Conservation (phyloP, 2,329 filamentous ascomycete genomes). For the Calonectria naviculata region DNA sequence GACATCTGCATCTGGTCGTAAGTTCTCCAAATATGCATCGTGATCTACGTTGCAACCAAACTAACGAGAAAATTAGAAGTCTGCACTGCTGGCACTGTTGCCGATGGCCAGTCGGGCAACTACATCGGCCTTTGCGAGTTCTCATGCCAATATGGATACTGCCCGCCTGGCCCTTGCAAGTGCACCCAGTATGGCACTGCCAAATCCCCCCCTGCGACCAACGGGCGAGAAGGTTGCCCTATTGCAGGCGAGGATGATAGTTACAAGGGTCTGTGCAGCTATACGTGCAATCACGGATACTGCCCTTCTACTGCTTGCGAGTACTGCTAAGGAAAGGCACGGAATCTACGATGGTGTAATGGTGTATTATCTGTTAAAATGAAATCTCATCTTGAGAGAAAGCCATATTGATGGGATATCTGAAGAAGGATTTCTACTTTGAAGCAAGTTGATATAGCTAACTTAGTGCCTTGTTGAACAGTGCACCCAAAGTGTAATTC, state of each 20-base stretch:
- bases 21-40: background rate
- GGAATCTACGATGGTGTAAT: background rate
- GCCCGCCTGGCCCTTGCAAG: slow-evolving; percentile 46
- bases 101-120: slow-evolving; percentile 44
- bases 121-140: slow-evolving; percentile 50
- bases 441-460: no score
- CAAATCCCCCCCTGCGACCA: slow-evolving; percentile 36
- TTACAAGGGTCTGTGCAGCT: slow-evolving; percentile 59
- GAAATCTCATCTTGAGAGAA: no score
- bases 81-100: slow-evolving; percentile 42
- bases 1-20: slow-evolving; percentile 3
- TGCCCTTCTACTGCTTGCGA: slow-evolving; percentile 50
- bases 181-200: slow-evolving; percentile 46
- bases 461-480: no score
- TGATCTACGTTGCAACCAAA: background rate
- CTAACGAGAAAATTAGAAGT: slow-evolving; percentile 14
- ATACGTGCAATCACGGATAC: slow-evolving; percentile 58
- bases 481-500: no score
- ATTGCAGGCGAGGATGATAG: slow-evolving; percentile 44
- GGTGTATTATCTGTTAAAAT: no score
- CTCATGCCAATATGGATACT: slow-evolving; percentile 45
- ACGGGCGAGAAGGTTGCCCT: slow-evolving; percentile 46
- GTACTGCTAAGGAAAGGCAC: slow-evolving; percentile 18
- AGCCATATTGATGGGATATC: no score
- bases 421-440: no score